Evolutionary conservation across 352 stramenopile genomes (phyloP).

Genomic region (Peronospora destructor): DNA sequence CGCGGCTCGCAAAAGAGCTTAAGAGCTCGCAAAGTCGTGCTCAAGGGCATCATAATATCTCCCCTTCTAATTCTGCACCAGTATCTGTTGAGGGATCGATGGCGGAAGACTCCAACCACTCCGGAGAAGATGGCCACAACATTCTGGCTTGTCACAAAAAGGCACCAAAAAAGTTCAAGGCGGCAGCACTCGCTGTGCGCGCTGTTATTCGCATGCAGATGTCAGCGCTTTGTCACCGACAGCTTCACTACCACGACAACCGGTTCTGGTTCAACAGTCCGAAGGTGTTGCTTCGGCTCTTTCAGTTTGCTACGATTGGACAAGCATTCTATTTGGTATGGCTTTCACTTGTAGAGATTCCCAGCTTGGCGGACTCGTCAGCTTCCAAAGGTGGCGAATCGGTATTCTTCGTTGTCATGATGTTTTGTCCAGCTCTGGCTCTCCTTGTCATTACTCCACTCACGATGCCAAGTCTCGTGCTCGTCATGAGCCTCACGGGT

Average conservation of each 20-base stretch:
- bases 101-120: constrained; percentile 9
- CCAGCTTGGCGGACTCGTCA: constrained; percentile 27
- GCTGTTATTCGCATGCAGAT: constrained; percentile 83
- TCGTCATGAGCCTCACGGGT: constrained; percentile 80
- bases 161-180: constrained; percentile 37
- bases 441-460: constrained; percentile 78
- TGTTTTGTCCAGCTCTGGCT: constrained; percentile 52
- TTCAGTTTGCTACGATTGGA: constrained; percentile 82
- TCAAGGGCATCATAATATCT: constrained; percentile 2
- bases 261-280: constrained; percentile 82
- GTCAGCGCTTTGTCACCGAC: constrained; percentile 76
- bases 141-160: constrained; percentile 15
- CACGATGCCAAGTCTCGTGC: constrained; percentile 82
- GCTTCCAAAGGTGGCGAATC: constrained; percentile 11
- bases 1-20: constrained; percentile 25
- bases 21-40: constrained; percentile 8
- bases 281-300: constrained; percentile 60
- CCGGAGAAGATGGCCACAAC: constrained; percentile 2
- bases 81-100: constrained; percentile 14
- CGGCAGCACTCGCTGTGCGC: constrained; percentile 51
- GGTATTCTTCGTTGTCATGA: constrained; percentile 49
- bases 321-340: constrained; percentile 85
- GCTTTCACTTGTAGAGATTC: constrained; percentile 70
- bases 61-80: constrained; percentile 8
- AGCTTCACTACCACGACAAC: constrained; percentile 76